These are phyloP conservation scores for Sphaerulina populicola DNA, from an alignment of 2,329 filamentous ascomycete genomes.

Conservation along the genomic window DNA sequence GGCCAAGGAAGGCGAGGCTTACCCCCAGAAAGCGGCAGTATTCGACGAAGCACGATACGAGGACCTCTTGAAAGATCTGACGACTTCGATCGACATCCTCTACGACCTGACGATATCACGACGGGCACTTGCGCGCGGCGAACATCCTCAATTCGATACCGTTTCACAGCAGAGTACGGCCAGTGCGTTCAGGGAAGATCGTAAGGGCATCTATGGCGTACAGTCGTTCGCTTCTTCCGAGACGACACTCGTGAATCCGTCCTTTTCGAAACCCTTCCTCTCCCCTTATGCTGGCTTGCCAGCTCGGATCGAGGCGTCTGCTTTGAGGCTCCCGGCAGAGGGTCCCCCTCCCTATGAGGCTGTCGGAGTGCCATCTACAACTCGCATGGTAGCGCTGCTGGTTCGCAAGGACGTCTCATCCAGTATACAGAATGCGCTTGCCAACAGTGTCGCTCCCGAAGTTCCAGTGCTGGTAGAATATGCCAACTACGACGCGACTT, in stretches of 20 bases:
- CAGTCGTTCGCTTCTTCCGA: conserved; percentile 34
- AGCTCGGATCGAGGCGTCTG: conserved; percentile 37
- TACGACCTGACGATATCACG: conserved; percentile 66
- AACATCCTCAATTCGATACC: conserved; percentile 30
- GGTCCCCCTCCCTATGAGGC: conserved; percentile 44
- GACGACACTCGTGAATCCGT: conserved; percentile 38
- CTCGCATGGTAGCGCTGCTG: conserved; percentile 41
- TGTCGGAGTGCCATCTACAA: conserved; percentile 38
- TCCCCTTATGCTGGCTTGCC: conserved; percentile 35
- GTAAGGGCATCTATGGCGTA: conserved; percentile 14
- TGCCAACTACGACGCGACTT: conserved; percentile 45
- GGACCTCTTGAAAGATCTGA: conserved; percentile 65
- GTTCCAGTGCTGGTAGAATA: conserved; percentile 63
- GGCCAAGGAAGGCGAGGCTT: conserved; percentile 28
- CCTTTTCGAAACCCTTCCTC: conserved; percentile 25
- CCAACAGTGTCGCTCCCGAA: conserved; percentile 25
- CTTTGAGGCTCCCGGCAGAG: conserved; percentile 40
- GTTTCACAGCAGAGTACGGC: background rate
- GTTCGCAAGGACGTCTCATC: conserved; percentile 24
- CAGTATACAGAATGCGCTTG: conserved; percentile 31
- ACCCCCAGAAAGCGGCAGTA: conserved; percentile 42
- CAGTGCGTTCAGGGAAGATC: conserved; percentile 11
- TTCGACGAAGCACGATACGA: conserved; percentile 63
- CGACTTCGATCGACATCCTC: conserved; percentile 68
- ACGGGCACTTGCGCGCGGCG: conserved; percentile 36